Conservation (phyloP, 495 filamentous ascomycete species). For the Penicillium parvum region DNA sequence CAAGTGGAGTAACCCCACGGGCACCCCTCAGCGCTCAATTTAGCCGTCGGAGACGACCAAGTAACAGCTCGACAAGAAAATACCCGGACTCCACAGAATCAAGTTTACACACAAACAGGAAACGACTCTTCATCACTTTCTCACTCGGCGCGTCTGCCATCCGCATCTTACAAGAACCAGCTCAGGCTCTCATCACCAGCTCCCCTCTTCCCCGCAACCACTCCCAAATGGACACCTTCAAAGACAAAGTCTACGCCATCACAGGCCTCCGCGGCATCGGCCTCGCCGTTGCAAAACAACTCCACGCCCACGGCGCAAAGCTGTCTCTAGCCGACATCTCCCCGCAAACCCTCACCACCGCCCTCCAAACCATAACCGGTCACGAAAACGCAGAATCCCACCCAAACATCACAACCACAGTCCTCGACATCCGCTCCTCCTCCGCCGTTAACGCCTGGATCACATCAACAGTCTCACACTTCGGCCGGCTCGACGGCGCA, state of each 20-base stretch:
- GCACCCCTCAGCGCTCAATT: no score
- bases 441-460: conserved; percentile 48
- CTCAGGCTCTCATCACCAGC: no score
- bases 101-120: no score
- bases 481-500: conserved; percentile 51
- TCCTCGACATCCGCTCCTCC: conserved; percentile 38
- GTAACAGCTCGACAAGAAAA: no score
- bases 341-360: conserved; percentile 27
- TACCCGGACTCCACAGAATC: no score
- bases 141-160: no score
- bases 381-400: background rate
- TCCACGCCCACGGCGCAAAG: conserved; percentile 44
- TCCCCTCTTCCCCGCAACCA: background rate
- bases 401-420: conserved; percentile 23
- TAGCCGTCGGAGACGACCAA: no score
- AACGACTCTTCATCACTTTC: no score
- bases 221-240: conserved; percentile 23
- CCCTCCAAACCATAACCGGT: conserved; percentile 12
- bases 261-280: conserved; percentile 57
- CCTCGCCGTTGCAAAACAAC: conserved; percentile 49
- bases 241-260: conserved; percentile 48
- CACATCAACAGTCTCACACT: conserved; percentile 32
- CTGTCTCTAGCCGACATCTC: conserved; percentile 52
- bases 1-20: no score
- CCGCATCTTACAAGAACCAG: no score